Percentiles rank a stretch among this genome's conserved stretches.
phyloP scores from a whole-genome alignment of 495 filamentous ascomycete genomes.

The Neurospora hispaniola region DNA sequence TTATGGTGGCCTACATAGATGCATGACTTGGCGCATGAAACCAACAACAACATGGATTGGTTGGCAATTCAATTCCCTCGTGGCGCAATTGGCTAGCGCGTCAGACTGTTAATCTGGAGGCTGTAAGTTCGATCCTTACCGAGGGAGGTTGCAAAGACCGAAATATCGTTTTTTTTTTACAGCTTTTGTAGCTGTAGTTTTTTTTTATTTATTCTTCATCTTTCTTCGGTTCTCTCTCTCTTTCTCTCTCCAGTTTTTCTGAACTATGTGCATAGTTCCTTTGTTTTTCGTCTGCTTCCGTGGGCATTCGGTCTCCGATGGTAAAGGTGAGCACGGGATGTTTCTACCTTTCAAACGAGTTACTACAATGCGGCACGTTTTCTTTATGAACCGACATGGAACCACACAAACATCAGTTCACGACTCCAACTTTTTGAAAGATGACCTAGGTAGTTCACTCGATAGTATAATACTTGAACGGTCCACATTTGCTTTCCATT shows the following conservation, averaged over 20 bases:
- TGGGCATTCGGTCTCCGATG: too few species aligned
- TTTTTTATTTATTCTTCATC: not conserved
- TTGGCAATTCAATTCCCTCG: slow-evolving; percentile 1
- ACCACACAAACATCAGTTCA: too few species aligned
- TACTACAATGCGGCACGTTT: too few species aligned
- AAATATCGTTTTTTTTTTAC: not conserved
- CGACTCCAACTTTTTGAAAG: too few species aligned
- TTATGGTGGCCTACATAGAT: not conserved
- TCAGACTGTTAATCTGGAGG: not conserved
- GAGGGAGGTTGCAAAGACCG: not conserved
- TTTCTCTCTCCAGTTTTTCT: too few species aligned
- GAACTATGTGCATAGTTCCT: too few species aligned
- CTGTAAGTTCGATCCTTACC: not conserved
- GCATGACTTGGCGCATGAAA: not conserved
- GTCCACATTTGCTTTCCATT: too few species aligned
- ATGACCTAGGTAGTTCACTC: too few species aligned
- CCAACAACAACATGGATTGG: not conserved
- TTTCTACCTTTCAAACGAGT: too few species aligned
- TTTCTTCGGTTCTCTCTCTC: not conserved
- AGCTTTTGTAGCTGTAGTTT: not conserved
- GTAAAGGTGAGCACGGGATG: too few species aligned
- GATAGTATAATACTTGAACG: too few species aligned
- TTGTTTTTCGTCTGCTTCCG: not conserved
- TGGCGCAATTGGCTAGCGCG: slow-evolving; percentile 6
- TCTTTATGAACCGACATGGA: too few species aligned